Conservation (phyloP, 768 basidiomycete genomes). For the Trametes cingulata region DNA sequence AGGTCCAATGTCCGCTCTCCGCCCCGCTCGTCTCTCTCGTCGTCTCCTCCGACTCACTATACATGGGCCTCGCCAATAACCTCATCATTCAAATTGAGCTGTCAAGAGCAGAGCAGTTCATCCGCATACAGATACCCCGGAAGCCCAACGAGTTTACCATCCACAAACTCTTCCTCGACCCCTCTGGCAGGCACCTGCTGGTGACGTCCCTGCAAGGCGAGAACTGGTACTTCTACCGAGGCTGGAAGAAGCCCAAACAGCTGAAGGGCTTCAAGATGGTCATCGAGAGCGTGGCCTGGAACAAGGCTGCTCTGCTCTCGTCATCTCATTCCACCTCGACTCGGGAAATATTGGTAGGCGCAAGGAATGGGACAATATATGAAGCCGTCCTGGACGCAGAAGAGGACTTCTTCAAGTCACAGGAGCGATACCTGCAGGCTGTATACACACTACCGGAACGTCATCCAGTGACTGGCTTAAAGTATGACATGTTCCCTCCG, state of each 20-base stretch:
- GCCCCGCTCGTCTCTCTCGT: slow-evolving; percentile 81
- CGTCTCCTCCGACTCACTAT: slow-evolving; percentile 84
- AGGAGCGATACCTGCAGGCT: slow-evolving; percentile 73
- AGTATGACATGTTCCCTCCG: slow-evolving; percentile 74
- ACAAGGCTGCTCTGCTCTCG: slow-evolving; percentile 64
- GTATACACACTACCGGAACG: slow-evolving; percentile 80
- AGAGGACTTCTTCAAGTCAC: slow-evolving; percentile 90
- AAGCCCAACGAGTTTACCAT: slow-evolving; percentile 78
- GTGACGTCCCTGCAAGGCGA: slow-evolving; percentile 87
- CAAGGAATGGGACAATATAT: slow-evolving; percentile 80
- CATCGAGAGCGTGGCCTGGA: slow-evolving; percentile 93
- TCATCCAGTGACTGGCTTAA: slow-evolving; percentile 82
- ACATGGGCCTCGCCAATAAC: slow-evolving; percentile 80
- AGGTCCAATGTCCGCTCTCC: slow-evolving; percentile 87
- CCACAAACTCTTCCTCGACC: slow-evolving; percentile 87
- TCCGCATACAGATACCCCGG: slow-evolving; percentile 74
- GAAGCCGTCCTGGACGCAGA: slow-evolving; percentile 89
- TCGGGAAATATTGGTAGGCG: slow-evolving; percentile 84
- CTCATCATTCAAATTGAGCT: slow-evolving; percentile 87
- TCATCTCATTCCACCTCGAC: slow-evolving; percentile 73
- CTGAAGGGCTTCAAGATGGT: slow-evolving; percentile 82
- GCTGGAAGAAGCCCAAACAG: slow-evolving; percentile 79
- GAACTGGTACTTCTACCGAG: slow-evolving; percentile 86
- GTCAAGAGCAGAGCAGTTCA: slow-evolving; percentile 80
- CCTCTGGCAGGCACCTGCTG: slow-evolving; percentile 87